Conservation (phyloP, 371 early-diverging fungal species). For the Rhizopus delemar region DNA sequence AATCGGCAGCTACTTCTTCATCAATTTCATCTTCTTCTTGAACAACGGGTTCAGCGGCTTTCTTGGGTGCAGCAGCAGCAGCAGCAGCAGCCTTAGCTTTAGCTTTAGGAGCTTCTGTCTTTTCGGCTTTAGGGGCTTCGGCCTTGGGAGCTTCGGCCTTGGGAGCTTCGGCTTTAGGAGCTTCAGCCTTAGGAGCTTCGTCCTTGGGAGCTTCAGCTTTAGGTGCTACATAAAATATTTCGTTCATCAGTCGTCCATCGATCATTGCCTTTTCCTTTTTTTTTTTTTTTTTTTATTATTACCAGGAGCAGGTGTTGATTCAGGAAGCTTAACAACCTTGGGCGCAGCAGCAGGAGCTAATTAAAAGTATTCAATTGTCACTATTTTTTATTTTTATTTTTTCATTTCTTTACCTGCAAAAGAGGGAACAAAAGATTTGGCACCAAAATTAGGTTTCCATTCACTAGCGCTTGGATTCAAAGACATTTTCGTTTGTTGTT, state of each 20-base stretch:
- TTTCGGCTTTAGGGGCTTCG: conserved; percentile 9
- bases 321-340: conserved; percentile 37
- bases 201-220: conserved; percentile 5
- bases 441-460: conserved; percentile 41
- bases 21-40: conserved; percentile 50
- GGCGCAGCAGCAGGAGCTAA: conserved; percentile 27
- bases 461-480: conserved; percentile 40
- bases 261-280: not conserved
- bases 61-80: conserved; percentile 1
- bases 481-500: conserved; percentile 18
- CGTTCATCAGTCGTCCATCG: no score
- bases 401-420: conserved; percentile 18
- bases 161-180: conserved; percentile 8
- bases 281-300: conserved; percentile 3
- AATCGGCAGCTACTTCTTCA: conserved; percentile 65
- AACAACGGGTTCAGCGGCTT: conserved; percentile 1
- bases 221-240: not conserved
- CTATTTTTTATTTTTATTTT: not conserved
- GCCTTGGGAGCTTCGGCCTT: conserved; percentile 17
- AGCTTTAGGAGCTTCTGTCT: not conserved
- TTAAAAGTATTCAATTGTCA: not conserved
- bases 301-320: conserved; percentile 28
- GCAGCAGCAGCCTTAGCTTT: conserved; percentile 2
- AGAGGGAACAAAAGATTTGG: conserved; percentile 38
- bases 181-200: not conserved